Base-by-base conservation (phyloP, 306 rosid genomes). In the Rubus parviflorus region DNA sequence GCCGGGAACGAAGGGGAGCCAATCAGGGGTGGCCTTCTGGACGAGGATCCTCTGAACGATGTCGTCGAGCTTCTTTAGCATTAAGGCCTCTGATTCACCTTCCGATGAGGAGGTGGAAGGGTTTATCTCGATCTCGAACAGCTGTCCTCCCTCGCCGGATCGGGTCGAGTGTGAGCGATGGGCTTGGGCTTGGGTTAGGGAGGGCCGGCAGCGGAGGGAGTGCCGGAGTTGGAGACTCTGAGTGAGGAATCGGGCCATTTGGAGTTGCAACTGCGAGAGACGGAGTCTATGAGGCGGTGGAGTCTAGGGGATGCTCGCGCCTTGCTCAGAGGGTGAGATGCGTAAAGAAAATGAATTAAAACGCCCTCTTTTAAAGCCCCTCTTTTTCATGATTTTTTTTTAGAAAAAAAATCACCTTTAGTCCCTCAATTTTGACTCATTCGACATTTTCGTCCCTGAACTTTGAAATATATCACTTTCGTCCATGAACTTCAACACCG, bases 1-100 rank as follows among this genome's bases (percentile, higher is more conserved):
- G 0, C 98, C 96, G 1, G 98, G 98, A 0, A 87, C 87, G 53
- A 93, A 93, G 41, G 98, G 98, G 0, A 93, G 81, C 98, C 98
- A 93, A 72, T 93, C 90, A 0, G 96, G 98, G 0, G 97, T 91
- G 8, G 91, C 79, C 63, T 76, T 90, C 81, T 80, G 84, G 15
- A 93, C 91, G 0, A 93, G 70, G 72, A 91, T 73, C 20, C 83
- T 72, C 17, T 91, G 89, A 3, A 91, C 86, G n/a, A 91, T 25
- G 71, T 93, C 92, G 16, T 88, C 96, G n/a, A 93, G 83, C 80
- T 75, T 81, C 87, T 82, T 88, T 15, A 89, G 53, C 53, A 90
- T 80, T 35, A 83, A 69, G 19, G 73, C 66, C 76, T 88, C 98
- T 23, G 82, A 67, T 15, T 88, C 91, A 3, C 73, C 58, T 54